phyloP scores from a whole-genome alignment of 2,329 filamentous ascomycete species.

The Fusarium secorum region DNA sequence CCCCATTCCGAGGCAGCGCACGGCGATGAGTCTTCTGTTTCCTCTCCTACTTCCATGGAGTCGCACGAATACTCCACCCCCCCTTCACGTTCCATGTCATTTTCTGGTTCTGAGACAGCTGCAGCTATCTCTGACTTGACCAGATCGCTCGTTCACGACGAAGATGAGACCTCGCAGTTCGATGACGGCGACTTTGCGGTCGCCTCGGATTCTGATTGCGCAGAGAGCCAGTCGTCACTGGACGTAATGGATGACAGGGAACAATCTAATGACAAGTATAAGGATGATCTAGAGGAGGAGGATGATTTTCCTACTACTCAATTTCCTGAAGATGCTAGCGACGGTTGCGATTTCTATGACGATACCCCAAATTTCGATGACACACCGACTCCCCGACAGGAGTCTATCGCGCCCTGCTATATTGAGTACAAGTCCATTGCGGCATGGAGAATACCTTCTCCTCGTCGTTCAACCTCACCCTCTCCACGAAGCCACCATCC shows the following conservation, averaged over 20 bases:
- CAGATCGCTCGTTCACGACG: slow-evolving; percentile 46
- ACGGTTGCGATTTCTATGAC: slow-evolving; percentile 45
- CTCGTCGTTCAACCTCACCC: slow-evolving; percentile 46
- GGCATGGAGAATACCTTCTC: slow-evolving; percentile 46
- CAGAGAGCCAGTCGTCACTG: slow-evolving; percentile 49
- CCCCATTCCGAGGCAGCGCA: slow-evolving; percentile 61
- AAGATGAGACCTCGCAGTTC: slow-evolving; percentile 56
- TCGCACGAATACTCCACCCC: slow-evolving; percentile 48
- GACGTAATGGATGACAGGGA: slow-evolving; percentile 44
- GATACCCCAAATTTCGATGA: slow-evolving; percentile 54
- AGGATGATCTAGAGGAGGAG: slow-evolving; percentile 47
- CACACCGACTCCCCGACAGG: slow-evolving; percentile 54
- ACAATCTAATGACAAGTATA: slow-evolving; percentile 43
- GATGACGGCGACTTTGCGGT: slow-evolving; percentile 55
- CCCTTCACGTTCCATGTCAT: slow-evolving; percentile 59
- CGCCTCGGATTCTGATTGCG: slow-evolving; percentile 56
- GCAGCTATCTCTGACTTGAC: slow-evolving; percentile 46
- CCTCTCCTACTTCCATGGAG: slow-evolving; percentile 49
- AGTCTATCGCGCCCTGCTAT: slow-evolving; percentile 47
- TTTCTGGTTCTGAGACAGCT: slow-evolving; percentile 60
- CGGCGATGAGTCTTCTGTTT: slow-evolving; percentile 52
- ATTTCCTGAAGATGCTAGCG: slow-evolving; percentile 50
- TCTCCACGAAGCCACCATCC: slow-evolving; percentile 48
- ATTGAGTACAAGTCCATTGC: slow-evolving; percentile 48
- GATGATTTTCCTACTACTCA: slow-evolving; percentile 50